Evolutionary conservation across 352 stramenopile species (phyloP).

Genomic region (Phytopythium aichiense): DNA sequence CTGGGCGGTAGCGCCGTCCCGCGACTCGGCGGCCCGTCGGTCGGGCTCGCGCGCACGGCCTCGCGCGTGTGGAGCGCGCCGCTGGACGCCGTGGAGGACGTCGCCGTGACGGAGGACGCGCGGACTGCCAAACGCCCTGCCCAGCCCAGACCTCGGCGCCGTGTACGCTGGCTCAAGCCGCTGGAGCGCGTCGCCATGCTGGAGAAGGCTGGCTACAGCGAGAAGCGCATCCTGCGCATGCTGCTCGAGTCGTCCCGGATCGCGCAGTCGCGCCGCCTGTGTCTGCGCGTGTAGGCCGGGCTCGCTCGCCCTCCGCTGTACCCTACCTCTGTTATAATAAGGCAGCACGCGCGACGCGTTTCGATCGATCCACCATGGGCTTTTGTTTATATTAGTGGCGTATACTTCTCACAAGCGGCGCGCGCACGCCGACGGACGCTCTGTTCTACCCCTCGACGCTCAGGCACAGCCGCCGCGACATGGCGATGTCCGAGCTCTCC

Average conservation of each 20-base stretch:
- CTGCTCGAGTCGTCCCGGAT: constrained; percentile 41
- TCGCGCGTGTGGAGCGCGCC: constrained; percentile 37
- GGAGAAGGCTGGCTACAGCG: constrained; percentile 26
- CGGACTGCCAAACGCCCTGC: no score
- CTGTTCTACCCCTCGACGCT: background rate
- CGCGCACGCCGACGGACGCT: background rate
- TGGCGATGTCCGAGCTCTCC: constrained; percentile 43
- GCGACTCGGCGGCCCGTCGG: constrained; percentile 36
- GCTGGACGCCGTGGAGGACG: constrained; percentile 17
- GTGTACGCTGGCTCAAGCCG: constrained; percentile 25
- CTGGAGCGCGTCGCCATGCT: constrained; percentile 28
- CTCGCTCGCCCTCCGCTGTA: background rate
- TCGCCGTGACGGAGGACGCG: no score
- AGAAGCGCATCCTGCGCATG: constrained; percentile 34
- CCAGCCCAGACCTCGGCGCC: background rate
- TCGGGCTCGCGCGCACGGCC: constrained; percentile 35
- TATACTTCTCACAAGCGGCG: background rate
- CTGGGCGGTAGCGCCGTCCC: constrained; percentile 40
- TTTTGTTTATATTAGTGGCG: background rate
- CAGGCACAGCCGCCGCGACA: constrained; percentile 32
- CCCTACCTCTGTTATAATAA: background rate
- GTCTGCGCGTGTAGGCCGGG: background rate
- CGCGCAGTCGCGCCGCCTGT: constrained; percentile 35
- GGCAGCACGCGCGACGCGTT: background rate
- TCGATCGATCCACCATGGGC: no score